phyloP scores from a whole-genome alignment of 768 basidiomycete species.

The Tylopilus felleus region DNA sequence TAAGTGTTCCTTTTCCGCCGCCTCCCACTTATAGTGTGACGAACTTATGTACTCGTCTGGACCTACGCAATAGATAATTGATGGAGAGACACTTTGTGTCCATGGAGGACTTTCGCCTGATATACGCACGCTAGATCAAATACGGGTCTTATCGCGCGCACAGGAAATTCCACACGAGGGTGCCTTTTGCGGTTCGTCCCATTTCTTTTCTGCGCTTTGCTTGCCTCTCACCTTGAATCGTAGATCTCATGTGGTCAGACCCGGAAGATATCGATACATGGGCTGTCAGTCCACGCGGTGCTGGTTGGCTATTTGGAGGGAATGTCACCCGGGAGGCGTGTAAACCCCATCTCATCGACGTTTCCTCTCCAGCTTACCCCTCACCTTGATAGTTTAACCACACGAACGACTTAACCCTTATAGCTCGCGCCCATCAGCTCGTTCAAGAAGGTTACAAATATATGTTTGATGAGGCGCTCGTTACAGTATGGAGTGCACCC shows the following conservation, averaged over 20 bases:
- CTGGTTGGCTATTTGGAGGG: conserved; percentile 92
- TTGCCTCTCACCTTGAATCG: background rate
- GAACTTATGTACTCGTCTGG: background rate
- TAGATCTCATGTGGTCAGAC: conserved; percentile 98
- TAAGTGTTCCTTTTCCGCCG: conserved; percentile 35
- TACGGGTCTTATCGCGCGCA: conserved; percentile 87
- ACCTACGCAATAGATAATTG: conserved; percentile 67
- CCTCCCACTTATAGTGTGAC: background rate
- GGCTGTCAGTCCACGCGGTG: conserved; percentile 95
- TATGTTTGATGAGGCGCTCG: conserved; percentile 92
- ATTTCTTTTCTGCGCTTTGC: background rate
- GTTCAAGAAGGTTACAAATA: conserved; percentile 96
- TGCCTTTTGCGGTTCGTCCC: conserved; percentile 80
- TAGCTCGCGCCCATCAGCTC: conserved; percentile 94
- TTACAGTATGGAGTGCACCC: conserved; percentile 91
- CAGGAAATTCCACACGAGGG: conserved; percentile 99
- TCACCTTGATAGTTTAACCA: conserved; percentile 75
- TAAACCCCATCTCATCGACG: background rate
- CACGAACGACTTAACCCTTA: conserved; percentile 80
- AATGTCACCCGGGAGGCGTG: conserved; percentile 79
- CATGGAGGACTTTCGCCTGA: conserved; percentile 97
- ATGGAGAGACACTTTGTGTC: conserved; percentile 88
- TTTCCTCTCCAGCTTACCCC: background rate
- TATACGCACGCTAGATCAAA: conserved; percentile 91
- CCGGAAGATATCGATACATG: conserved; percentile 94